These are phyloP conservation scores for Lactarius indigo DNA, from an alignment of 768 basidiomycete species.

Conservation along the genomic window DNA sequence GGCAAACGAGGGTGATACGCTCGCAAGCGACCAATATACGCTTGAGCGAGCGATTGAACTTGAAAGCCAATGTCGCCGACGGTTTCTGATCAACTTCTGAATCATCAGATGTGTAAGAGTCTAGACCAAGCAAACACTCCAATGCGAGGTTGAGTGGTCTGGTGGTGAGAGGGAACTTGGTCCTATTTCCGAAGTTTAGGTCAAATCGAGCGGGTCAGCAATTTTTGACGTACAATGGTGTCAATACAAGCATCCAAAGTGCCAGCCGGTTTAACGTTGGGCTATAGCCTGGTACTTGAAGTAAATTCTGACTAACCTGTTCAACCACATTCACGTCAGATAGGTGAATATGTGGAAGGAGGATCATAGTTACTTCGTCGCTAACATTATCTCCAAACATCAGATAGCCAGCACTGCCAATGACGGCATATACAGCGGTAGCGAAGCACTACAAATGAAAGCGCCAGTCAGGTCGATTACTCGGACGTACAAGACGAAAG, in stretches of 20 bases:
- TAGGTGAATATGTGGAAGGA: slow-evolving; percentile 11
- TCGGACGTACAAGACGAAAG: slow-evolving; percentile 25
- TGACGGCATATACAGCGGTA: slow-evolving; percentile 38
- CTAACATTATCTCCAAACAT: slow-evolving; percentile 85
- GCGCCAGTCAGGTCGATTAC: neutral
- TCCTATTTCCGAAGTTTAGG: slow-evolving; percentile 39
- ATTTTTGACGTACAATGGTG: slow-evolving; percentile 53
- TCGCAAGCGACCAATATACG: slow-evolving; percentile 47
- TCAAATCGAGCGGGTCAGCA: slow-evolving; percentile 18
- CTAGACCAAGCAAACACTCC: slow-evolving; percentile 72
- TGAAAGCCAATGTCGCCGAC: slow-evolving; percentile 29
- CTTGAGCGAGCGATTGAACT: slow-evolving; percentile 34
- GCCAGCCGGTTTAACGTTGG: slow-evolving; percentile 64
- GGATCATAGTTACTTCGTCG: slow-evolving; percentile 60
- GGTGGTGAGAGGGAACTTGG: slow-evolving; percentile 84
- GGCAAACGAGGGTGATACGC: slow-evolving; percentile 52
- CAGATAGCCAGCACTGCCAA: slow-evolving; percentile 80
- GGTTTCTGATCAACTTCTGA: slow-evolving; percentile 24
- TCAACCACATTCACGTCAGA: neutral
- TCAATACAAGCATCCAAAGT: slow-evolving; percentile 83
- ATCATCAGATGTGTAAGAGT: slow-evolving; percentile 32
- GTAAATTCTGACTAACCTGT: slow-evolving; percentile 80
- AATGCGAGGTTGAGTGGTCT: slow-evolving; percentile 82
- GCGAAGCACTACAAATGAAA: slow-evolving; percentile 15
- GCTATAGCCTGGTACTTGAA: slow-evolving; percentile 71